These are phyloP conservation scores for Nitzschia palea DNA, from an alignment of 108 stramenopile genomes.

Conservation along the genomic window DNA sequence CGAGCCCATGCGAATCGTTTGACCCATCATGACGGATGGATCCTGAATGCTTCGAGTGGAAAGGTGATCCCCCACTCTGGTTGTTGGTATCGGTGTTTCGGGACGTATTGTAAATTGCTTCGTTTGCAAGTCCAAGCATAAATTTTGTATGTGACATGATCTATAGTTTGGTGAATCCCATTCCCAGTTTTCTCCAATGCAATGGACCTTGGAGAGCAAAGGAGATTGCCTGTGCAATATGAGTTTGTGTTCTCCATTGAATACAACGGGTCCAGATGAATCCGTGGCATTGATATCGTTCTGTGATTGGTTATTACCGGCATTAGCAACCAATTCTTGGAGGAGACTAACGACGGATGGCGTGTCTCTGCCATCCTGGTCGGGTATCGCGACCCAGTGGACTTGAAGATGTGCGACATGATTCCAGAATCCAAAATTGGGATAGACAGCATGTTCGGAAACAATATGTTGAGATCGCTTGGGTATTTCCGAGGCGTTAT, in stretches of 20 bases:
- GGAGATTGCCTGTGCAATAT: neutral
- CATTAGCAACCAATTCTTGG: no score
- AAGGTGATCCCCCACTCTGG: no score
- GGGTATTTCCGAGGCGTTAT: slow-evolving; percentile 1
- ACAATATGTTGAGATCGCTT: neutral
- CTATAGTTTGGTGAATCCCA: slow-evolving; percentile 24
- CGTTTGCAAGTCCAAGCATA: slow-evolving; percentile 16
- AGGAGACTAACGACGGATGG: no score
- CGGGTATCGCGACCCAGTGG: slow-evolving; percentile 40
- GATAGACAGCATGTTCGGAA: neutral
- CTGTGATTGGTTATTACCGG: no score
- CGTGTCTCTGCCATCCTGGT: no score
- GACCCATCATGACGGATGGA: slow-evolving; percentile 31
- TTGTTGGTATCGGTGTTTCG: neutral
- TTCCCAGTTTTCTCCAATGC: slow-evolving; percentile 31
- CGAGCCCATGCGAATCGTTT: slow-evolving; percentile 16
- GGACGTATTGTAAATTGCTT: neutral
- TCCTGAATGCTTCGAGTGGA: no score
- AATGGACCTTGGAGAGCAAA: slow-evolving; percentile 20
- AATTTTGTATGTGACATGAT: slow-evolving; percentile 32
- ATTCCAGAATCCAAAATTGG: slow-evolving; percentile 46
- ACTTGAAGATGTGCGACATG: slow-evolving; percentile 36
- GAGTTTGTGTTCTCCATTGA: neutral
- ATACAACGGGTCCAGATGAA: neutral
- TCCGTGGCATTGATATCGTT: no score